Percentiles rank a stretch among this genome's conserved stretches.
Evolutionary conservation across 306 rosid species (phyloP).

Genomic region (Glycyrrhiza uralensis): DNA sequence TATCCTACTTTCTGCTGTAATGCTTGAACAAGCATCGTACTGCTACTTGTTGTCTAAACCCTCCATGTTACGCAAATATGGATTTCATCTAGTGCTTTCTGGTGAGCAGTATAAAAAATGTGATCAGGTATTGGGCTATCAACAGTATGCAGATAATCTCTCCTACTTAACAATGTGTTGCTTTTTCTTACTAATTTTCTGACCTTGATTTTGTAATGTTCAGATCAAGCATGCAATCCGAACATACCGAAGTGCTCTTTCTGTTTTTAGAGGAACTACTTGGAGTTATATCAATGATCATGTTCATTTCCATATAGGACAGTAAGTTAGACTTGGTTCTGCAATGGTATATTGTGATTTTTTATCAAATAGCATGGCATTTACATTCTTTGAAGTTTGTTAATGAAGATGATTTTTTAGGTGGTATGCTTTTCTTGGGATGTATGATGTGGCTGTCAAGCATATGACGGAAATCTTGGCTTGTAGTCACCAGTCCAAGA

Average conservation of each 20-base stretch:
- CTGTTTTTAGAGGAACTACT: conserved; percentile 77
- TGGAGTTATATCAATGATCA: conserved; percentile 92
- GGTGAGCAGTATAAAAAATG: conserved; percentile 95
- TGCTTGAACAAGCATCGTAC: conserved; percentile 99
- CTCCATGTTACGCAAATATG: conserved; percentile 90
- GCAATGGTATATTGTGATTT: neutral
- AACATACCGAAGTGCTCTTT: conserved; percentile 73
- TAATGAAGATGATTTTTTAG: conserved; percentile 46
- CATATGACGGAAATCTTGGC: conserved; percentile 83
- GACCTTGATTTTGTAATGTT: conserved; percentile 14
- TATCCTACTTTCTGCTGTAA: conserved; percentile 85
- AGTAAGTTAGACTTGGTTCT: conserved; percentile 59
- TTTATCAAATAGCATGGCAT: neutral
- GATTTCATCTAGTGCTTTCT: conserved; percentile 98
- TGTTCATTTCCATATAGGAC: conserved; percentile 94
- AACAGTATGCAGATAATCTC: neutral
- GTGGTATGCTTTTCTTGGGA: conserved; percentile 94
- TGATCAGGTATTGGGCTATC: conserved; percentile 68
- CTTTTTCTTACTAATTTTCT: conserved; percentile 21
- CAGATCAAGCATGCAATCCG: conserved; percentile 97
- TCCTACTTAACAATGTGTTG: neutral
- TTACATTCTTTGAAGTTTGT: conserved; percentile 22
- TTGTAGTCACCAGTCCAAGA: conserved; percentile 94
- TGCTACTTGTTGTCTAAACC: conserved; percentile 89
- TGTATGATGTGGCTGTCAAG: conserved; percentile 77